These are phyloP conservation scores for Naematelia aurantialba DNA, from an alignment of 768 basidiomycete species.

Conservation along the genomic window DNA sequence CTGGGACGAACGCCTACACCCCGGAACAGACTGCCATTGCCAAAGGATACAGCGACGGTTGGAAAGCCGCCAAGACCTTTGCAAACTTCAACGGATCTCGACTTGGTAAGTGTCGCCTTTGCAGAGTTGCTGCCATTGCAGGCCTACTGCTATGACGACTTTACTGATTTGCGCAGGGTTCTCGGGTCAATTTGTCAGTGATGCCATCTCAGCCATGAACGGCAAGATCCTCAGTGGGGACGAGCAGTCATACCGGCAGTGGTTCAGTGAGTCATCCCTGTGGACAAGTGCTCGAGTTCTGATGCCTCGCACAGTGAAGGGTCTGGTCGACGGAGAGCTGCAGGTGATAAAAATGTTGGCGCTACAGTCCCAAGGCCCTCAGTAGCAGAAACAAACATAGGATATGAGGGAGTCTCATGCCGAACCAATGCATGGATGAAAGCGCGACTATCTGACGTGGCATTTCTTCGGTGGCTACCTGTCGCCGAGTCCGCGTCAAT, in stretches of 20 bases:
- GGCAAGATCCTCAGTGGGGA: conserved; percentile 47
- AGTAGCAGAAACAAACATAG: too few relatives aligned
- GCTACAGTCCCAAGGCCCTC: not conserved
- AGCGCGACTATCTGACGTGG: not conserved
- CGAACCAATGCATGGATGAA: not conserved
- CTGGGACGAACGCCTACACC: conserved; percentile 9
- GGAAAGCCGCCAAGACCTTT: conserved; percentile 59
- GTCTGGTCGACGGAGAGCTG: conserved; percentile 7
- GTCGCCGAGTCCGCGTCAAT: too few relatives aligned
- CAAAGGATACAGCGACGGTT: conserved; percentile 63
- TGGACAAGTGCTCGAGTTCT: not conserved
- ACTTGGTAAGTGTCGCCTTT: conserved; percentile 42
- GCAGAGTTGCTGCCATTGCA: not conserved
- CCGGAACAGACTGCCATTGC: conserved; percentile 37
- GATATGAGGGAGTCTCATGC: too few relatives aligned
- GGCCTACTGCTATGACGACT: not conserved
- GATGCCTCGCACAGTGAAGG: conserved; percentile 2
- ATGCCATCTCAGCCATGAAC: conserved; percentile 53
- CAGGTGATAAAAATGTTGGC: not conserved
- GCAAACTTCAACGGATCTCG: conserved; percentile 51
- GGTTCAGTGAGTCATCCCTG: conserved; percentile 51
- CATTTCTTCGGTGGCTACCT: not conserved
- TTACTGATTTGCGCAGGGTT: conserved; percentile 56
- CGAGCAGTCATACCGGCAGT: conserved; percentile 52
- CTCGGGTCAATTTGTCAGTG: conserved; percentile 60